phyloP scores from a whole-genome alignment of 768 basidiomycete genomes.

The Lactarius pseudohatsudake region DNA sequence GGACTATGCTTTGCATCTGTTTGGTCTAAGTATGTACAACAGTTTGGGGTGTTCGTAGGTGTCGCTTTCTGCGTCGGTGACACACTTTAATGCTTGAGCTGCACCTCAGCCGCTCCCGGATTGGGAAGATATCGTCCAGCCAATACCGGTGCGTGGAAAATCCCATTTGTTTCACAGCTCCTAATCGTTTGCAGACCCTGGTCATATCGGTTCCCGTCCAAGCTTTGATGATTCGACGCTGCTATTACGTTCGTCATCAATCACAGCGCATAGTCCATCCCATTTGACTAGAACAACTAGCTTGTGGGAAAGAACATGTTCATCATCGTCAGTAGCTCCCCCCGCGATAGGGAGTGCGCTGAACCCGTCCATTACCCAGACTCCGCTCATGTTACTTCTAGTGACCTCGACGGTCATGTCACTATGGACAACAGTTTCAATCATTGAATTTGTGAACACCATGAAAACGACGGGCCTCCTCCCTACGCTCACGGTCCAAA shows the following conservation, averaged over 20 bases:
- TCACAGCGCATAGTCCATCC: neutral
- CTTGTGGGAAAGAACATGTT: conserved; percentile 11
- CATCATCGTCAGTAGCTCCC: conserved; percentile 8
- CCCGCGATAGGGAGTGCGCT: neutral
- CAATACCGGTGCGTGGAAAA: conserved; percentile 4
- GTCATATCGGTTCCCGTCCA: conserved; percentile 18
- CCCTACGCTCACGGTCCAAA: too few species aligned
- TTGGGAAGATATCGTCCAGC: conserved; percentile 1
- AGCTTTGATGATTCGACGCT: conserved; percentile 18
- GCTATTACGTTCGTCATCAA: conserved; percentile 19
- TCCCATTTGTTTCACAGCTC: neutral
- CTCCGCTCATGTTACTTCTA: conserved; percentile 8
- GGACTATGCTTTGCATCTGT: conserved; percentile 6
- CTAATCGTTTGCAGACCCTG: conserved; percentile 9
- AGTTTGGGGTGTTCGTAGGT: conserved; percentile 7
- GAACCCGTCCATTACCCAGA: neutral
- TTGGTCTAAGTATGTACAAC: conserved; percentile 8
- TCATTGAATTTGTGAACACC: too few species aligned
- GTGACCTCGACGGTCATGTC: neutral
- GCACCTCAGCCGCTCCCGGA: neutral
- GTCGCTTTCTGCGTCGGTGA: neutral
- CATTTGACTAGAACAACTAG: conserved; percentile 5
- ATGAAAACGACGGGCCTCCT: neutral
- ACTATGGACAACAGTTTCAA: neutral
- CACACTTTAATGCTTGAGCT: neutral